phyloP scores from a whole-genome alignment of 495 filamentous ascomycete genomes.

The Lentithecium fluviatile region DNA sequence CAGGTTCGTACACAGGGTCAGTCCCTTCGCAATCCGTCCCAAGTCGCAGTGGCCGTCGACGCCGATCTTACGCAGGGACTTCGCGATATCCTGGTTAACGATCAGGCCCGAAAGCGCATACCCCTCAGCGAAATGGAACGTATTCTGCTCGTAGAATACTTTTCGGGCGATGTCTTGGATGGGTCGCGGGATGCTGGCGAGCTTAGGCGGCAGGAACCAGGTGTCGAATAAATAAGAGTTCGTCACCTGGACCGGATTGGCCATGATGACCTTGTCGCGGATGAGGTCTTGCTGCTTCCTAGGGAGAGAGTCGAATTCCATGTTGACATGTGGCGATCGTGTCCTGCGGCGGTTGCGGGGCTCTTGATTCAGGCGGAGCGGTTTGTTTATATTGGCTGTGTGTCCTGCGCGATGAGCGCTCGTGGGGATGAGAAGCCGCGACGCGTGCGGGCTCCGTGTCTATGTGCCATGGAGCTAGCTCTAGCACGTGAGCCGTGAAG shows the following conservation, averaged over 20 bases:
- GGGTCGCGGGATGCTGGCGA: not conserved
- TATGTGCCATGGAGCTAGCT: no score
- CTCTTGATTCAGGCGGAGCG: no score
- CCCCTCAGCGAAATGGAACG: not conserved
- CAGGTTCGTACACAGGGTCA: slow-evolving; percentile 1
- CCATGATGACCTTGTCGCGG: not conserved
- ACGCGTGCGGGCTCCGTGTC: no score
- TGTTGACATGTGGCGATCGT: no score
- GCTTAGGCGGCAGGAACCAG: no score
- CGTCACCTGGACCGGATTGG: not conserved
- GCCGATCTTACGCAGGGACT: slow-evolving; percentile 6
- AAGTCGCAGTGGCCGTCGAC: not conserved
- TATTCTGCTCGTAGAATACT: not conserved
- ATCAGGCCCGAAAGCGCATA: not conserved
- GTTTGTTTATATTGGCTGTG: no score
- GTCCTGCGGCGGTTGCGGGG: no score
- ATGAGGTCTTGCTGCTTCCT: no score
- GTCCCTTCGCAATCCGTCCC: not conserved
- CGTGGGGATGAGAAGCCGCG: no score
- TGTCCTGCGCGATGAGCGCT: no score
- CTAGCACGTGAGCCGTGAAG: no score
- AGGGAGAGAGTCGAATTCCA: no score
- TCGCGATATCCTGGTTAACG: not conserved
- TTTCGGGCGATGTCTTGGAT: not conserved
- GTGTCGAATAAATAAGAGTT: not conserved